These are phyloP conservation scores for Posidonia oceanica DNA, from an alignment of 116 monocot species.

Conservation along the genomic window DNA sequence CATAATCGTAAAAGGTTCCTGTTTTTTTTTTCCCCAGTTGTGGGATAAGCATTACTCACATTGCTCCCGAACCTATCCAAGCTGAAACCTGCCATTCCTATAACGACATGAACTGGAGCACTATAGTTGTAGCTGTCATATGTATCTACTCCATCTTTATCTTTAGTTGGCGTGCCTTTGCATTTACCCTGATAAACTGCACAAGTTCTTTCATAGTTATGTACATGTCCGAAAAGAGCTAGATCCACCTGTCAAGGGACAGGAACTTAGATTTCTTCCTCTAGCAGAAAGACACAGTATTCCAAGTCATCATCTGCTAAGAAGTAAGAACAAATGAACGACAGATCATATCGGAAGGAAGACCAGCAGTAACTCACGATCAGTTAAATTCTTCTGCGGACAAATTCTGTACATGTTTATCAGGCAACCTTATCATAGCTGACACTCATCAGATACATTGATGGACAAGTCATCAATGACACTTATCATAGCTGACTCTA, in stretches of 20 bases:
- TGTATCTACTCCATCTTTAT: constrained; percentile 32
- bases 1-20: not conserved
- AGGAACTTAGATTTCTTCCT: too few species aligned
- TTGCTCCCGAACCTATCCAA: constrained; percentile 35
- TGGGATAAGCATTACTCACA: constrained; percentile 15
- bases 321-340: too few species aligned
- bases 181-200: constrained; percentile 39
- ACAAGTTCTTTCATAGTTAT: constrained; percentile 68
- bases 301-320: too few species aligned
- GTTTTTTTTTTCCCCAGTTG: not conserved
- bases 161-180: constrained; percentile 39
- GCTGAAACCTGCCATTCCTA: constrained; percentile 62
- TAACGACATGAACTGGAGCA: constrained; percentile 60
- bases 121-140: constrained; percentile 43
- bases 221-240: constrained; percentile 60
- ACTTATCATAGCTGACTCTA: too few species aligned
- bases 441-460: too few species aligned
- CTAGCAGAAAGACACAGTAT: too few species aligned
- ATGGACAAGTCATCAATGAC: too few species aligned
- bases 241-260: constrained; percentile 46
- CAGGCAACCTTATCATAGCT: too few species aligned
- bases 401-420: not conserved
- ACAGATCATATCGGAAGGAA: too few species aligned
- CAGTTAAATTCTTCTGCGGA: not conserved
- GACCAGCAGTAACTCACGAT: too few species aligned